These are phyloP conservation scores for Epithemia pelagica DNA, from an alignment of 108 stramenopile species.

Conservation along the genomic window DNA sequence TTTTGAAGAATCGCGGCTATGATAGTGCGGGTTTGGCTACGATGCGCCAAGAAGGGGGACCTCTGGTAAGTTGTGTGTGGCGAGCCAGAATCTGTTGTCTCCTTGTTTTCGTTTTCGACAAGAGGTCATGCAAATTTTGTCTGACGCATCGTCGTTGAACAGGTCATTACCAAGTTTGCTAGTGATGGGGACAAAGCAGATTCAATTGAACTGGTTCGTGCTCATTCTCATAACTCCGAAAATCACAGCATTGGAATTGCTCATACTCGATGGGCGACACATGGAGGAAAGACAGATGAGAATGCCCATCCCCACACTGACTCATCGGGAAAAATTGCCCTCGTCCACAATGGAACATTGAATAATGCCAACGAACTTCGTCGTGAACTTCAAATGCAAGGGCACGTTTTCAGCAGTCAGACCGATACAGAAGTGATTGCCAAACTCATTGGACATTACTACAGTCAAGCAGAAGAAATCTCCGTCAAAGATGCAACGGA, in stretches of 20 bases:
- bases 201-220: constrained; percentile 80
- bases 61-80: constrained; percentile 19
- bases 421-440: constrained; percentile 99
- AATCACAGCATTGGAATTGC: constrained; percentile 92
- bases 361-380: constrained; percentile 93
- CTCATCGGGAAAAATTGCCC: constrained; percentile 86
- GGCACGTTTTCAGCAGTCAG: constrained; percentile 84
- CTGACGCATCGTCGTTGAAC: background rate
- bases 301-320: constrained; percentile 99
- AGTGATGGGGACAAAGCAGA: constrained; percentile 91
- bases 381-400: constrained; percentile 68
- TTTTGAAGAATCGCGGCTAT: constrained; percentile 97
- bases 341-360: constrained; percentile 99
- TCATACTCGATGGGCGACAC: constrained; percentile 99
- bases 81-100: background rate
- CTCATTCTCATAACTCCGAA: constrained; percentile 41
- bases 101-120: background rate
- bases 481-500: constrained; percentile 76
- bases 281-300: constrained; percentile 96
- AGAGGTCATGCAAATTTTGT: background rate
- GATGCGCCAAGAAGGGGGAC: constrained; percentile 38
- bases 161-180: constrained; percentile 89
- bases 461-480: constrained; percentile 36
- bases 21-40: constrained; percentile 97
- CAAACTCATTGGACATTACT: constrained; percentile 84